phyloP scores from a whole-genome alignment of 2,329 filamentous ascomycete genomes.

The Pseudomassariella vexata region DNA sequence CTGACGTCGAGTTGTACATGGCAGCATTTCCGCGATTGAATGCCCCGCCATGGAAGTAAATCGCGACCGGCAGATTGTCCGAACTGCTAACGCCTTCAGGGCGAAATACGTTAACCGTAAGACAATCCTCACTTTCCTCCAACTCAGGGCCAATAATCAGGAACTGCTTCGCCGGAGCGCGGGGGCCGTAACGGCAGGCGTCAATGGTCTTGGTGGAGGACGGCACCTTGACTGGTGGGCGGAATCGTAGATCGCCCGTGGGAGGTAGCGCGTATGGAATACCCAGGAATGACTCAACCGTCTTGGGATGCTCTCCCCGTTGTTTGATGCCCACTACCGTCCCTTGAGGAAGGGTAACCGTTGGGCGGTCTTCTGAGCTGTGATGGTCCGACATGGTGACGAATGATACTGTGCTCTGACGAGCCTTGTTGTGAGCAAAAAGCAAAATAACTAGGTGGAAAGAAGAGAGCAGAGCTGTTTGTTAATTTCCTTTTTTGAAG shows the following conservation, averaged over 20 bases:
- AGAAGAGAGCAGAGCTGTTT: too few relatives aligned
- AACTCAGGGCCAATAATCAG: constrained; percentile 12
- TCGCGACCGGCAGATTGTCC: constrained; percentile 23
- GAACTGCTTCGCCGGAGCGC: constrained; percentile 14
- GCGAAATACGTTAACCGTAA: constrained; percentile 20
- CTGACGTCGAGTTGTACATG: constrained; percentile 41
- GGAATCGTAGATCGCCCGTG: constrained; percentile 39
- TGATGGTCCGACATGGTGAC: too few relatives aligned
- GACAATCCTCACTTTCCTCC: constrained; percentile 18
- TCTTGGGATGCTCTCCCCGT: constrained; percentile 10
- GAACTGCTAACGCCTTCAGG: constrained; percentile 6
- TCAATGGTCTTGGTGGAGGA: constrained; percentile 19
- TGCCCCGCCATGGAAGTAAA: constrained; percentile 41
- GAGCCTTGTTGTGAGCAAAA: too few relatives aligned
- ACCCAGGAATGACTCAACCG: constrained; percentile 37
- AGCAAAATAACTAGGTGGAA: too few relatives aligned
- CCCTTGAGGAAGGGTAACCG: constrained; percentile 12
- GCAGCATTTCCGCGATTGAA: constrained; percentile 35
- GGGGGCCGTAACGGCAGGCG: constrained; percentile 16
- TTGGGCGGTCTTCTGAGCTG: constrained; percentile 5
- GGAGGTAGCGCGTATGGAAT: constrained; percentile 44
- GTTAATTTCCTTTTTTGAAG: too few relatives aligned
- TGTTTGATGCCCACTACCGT: constrained; percentile 19
- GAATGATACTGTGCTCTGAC: too few relatives aligned
- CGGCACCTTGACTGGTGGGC: constrained; percentile 23